Evolutionary conservation across 192 early-diverging fungal genomes (phyloP).

Genomic region (Coemansia sp.): DNA sequence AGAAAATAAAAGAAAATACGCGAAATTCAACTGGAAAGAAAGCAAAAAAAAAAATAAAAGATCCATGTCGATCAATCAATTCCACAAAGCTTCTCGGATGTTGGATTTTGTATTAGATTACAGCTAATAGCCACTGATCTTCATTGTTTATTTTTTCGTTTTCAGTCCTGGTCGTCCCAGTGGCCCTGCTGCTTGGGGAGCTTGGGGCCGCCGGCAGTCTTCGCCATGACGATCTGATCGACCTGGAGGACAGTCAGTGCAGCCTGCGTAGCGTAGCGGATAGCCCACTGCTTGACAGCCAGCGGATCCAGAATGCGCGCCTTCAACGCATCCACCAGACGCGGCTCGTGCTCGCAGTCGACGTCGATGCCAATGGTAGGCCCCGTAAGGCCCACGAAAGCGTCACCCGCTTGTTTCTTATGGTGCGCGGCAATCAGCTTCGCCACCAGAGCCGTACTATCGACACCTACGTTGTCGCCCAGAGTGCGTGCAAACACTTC

Average conservation of each 20-base stretch:
- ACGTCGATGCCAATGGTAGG: slow-evolving; percentile 77
- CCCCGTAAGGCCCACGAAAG: slow-evolving; percentile 13
- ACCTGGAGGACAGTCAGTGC: slow-evolving; percentile 93
- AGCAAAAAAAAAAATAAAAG: background rate
- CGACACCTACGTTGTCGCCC: slow-evolving; percentile 92
- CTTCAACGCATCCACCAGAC: slow-evolving; percentile 67
- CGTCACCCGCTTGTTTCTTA: background rate
- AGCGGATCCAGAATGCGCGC: slow-evolving; percentile 78
- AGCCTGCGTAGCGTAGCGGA: slow-evolving; percentile 87
- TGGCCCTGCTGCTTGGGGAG: slow-evolving; percentile 78
- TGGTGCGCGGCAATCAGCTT: slow-evolving; percentile 92
- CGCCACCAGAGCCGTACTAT: slow-evolving; percentile 88
- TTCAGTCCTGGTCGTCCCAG: slow-evolving; percentile 75
- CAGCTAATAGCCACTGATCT: no score
- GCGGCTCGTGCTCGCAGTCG: slow-evolving; percentile 57
- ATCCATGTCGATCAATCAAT: background rate
- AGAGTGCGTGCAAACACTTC: slow-evolving; percentile 94
- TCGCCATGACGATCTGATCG: slow-evolving; percentile 99
- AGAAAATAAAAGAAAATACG: background rate
- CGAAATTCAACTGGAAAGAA: background rate
- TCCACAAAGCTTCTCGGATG: no score
- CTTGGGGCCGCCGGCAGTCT: slow-evolving; percentile 93
- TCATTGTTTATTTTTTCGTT: background rate
- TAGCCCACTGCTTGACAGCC: slow-evolving; percentile 81
- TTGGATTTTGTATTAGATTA: no score